Percentiles rank a stretch among this genome's conserved stretches.
Conservation (phyloP, 306 rosid species). For the Crataegus laevigata region DNA sequence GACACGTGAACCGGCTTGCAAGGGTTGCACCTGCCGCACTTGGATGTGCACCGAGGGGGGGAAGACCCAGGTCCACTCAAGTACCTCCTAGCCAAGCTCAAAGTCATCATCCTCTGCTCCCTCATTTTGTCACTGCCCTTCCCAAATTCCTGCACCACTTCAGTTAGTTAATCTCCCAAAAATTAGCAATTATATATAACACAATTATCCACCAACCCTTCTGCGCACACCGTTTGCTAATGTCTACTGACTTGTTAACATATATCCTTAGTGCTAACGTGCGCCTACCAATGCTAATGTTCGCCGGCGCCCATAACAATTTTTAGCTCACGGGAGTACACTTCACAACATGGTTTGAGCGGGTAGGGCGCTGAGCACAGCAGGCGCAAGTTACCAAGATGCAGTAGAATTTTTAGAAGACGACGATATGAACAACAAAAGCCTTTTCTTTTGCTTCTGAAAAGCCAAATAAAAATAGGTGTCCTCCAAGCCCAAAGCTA, state of each 20-base stretch:
- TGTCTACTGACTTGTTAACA: neutral
- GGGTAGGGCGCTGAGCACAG: constrained; percentile 16
- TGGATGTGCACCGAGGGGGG: constrained; percentile 70
- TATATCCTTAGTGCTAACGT: neutral
- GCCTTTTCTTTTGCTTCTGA: neutral
- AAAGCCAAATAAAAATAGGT: neutral
- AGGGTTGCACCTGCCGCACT: constrained; percentile 77
- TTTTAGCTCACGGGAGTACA: neutral
- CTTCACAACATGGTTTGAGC: neutral
- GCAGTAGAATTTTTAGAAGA: constrained; percentile 7
- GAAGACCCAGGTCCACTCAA: constrained; percentile 69
- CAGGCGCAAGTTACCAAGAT: constrained; percentile 34
- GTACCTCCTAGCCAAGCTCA: constrained; percentile 40
- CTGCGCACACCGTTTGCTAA: neutral
- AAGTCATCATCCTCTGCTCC: constrained; percentile 8
- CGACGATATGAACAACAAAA: constrained; percentile 5
- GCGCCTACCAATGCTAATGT: neutral
- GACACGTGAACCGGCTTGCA: constrained; percentile 83
- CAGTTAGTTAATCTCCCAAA: neutral
- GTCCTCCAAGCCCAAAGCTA: neutral
- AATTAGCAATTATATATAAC: neutral
- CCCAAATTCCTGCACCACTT: neutral
- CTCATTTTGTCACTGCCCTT: neutral
- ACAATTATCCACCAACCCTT: neutral
- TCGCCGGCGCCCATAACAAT: neutral